These are phyloP conservation scores for Lodderomyces orthopsilosis DNA, from an alignment of 1,139 yeast species.

Conservation along the genomic window DNA sequence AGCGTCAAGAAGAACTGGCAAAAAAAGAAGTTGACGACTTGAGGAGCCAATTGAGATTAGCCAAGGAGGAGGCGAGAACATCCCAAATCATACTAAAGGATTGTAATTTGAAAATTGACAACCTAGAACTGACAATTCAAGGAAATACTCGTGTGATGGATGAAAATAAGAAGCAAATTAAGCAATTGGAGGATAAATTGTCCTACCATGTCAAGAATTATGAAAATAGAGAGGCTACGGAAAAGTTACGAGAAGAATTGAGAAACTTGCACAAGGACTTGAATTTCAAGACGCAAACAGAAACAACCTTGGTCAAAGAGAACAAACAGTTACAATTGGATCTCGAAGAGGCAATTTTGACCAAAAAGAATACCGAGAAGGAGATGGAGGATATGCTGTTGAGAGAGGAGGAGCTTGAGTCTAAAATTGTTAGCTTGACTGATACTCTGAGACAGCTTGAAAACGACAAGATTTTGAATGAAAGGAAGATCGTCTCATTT, in stretches of 20 bases:
- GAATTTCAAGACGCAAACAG: constrained; percentile 54
- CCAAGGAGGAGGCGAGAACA: constrained; percentile 58
- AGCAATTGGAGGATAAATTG: constrained; percentile 47
- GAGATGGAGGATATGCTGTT: constrained; percentile 50
- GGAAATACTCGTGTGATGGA: constrained; percentile 57
- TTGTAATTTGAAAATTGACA: constrained; percentile 52
- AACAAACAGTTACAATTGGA: constrained; percentile 61
- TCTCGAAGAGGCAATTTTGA: constrained; percentile 51
- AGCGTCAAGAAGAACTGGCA: constrained; percentile 59
- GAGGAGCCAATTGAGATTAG: constrained; percentile 49
- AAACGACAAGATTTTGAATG: constrained; percentile 44
- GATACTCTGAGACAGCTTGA: constrained; percentile 47
- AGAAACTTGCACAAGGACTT: constrained; percentile 57
- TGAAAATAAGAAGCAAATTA: constrained; percentile 45
- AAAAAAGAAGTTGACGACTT: constrained; percentile 56
- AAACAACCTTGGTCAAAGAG: constrained; percentile 63
- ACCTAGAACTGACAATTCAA: constrained; percentile 56
- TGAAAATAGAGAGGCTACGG: constrained; percentile 40
- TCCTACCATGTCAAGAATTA: constrained; percentile 51
- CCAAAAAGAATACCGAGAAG: constrained; percentile 48
- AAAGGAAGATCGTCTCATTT: constrained; percentile 46
- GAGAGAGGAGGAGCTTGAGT: constrained; percentile 51
- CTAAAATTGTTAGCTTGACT: constrained; percentile 40
- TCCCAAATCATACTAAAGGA: constrained; percentile 58
- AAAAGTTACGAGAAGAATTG: constrained; percentile 56